Percentiles rank a stretch among this genome's conserved stretches.
phyloP scores from a whole-genome alignment of 2,329 filamentous ascomycete species.

The Arthrobotrys conoides region DNA sequence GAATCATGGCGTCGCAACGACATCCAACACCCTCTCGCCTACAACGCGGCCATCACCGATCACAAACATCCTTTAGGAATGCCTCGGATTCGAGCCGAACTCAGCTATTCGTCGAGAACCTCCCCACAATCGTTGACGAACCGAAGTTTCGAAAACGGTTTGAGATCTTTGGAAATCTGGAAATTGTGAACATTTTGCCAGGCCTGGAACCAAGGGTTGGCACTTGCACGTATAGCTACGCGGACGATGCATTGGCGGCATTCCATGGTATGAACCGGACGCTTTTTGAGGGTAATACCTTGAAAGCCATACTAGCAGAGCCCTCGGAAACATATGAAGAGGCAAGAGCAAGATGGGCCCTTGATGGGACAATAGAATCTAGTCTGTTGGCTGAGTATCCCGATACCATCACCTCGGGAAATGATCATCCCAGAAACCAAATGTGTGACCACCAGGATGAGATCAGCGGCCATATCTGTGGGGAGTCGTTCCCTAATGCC shows the following conservation, averaged over 20 bases:
- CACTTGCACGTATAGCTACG: constrained; percentile 39
- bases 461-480: constrained; percentile 46
- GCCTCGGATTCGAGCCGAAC: constrained; percentile 26
- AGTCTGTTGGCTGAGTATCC: constrained; percentile 14
- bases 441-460: constrained; percentile 59
- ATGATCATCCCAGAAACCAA: constrained; percentile 38
- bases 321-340: constrained; percentile 54
- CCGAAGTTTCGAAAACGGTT: constrained; percentile 54
- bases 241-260: constrained; percentile 53
- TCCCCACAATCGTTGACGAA: constrained; percentile 47
- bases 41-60: constrained; percentile 41
- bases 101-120: constrained; percentile 50
- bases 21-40: constrained; percentile 28
- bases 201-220: constrained; percentile 40
- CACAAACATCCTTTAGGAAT: constrained; percentile 8
- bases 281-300: constrained; percentile 40
- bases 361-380: constrained; percentile 8
- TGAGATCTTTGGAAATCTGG: constrained; percentile 53
- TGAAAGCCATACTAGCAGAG: constrained; percentile 41
- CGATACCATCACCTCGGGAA: constrained; percentile 9
- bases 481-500: constrained; percentile 34
- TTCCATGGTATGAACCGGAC: constrained; percentile 58
- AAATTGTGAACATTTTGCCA: constrained; percentile 34
- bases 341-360: constrained; percentile 25
- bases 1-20: constrained; percentile 52